phyloP scores from a whole-genome alignment of 1,284 basidiomycete species.

The Peniophora sp. region DNA sequence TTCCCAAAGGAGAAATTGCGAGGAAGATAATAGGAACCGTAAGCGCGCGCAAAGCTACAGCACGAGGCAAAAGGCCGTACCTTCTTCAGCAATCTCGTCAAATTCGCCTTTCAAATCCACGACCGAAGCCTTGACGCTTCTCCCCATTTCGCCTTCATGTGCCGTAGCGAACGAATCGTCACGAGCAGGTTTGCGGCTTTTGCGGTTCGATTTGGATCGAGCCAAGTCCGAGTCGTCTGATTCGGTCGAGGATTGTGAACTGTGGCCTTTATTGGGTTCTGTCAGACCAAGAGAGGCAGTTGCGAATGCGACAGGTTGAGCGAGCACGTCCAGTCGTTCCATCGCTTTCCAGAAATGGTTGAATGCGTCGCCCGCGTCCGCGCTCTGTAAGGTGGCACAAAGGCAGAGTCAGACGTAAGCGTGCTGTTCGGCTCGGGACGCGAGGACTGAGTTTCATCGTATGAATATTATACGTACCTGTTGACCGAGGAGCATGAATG shows the following conservation, averaged over 20 bases:
- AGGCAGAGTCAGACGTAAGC: not conserved
- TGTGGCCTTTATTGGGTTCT: no score
- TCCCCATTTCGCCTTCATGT: slow-evolving; percentile 14
- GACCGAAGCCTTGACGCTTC: slow-evolving; percentile 13
- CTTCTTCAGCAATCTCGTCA: slow-evolving; percentile 34
- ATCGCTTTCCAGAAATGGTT: slow-evolving; percentile 82
- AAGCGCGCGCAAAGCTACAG: not conserved
- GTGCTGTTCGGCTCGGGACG: no score
- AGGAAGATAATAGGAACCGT: not conserved
- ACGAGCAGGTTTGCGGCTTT: slow-evolving; percentile 17
- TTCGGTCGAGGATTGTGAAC: slow-evolving; percentile 31
- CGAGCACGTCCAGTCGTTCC: slow-evolving; percentile 73
- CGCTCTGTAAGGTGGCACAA: slow-evolving; percentile 31
- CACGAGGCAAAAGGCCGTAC: slow-evolving; percentile 15
- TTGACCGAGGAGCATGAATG: slow-evolving; percentile 77
- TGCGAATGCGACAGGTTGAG: slow-evolving; percentile 79
- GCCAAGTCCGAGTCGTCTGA: slow-evolving; percentile 49
- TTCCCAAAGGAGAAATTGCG: slow-evolving; percentile 5
- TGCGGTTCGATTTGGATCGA: slow-evolving; percentile 15
- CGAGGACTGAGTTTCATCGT: no score
- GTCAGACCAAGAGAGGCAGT: slow-evolving; percentile 57
- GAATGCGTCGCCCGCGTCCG: slow-evolving; percentile 70
- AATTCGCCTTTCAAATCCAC: slow-evolving; percentile 25
- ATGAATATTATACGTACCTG: slow-evolving; percentile 29
- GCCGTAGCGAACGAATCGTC: slow-evolving; percentile 18